These are phyloP conservation scores for Phytophthora ohioensis DNA, from an alignment of 352 stramenopile genomes.

Conservation along the genomic window DNA sequence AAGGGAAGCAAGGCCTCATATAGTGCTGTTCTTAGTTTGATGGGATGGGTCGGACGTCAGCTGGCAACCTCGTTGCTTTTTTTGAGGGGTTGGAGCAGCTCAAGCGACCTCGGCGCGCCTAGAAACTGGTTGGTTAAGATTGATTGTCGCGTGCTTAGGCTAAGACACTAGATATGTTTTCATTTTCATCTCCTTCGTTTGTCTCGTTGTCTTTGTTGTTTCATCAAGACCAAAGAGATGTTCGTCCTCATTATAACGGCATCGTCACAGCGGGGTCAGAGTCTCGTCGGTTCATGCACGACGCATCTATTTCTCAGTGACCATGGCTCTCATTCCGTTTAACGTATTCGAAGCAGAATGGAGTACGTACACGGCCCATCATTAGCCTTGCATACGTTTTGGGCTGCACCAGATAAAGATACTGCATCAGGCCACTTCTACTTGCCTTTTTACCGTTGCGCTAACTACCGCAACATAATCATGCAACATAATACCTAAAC, in stretches of 20 bases:
- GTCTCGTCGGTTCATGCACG: too few relatives aligned
- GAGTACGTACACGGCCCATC: too few relatives aligned
- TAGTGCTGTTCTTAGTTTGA: constrained; percentile 36
- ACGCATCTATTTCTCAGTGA: too few relatives aligned
- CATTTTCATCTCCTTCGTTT: constrained; percentile 19
- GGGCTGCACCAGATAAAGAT: not conserved
- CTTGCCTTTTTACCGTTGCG: constrained; percentile 15
- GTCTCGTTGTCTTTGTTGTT: not conserved
- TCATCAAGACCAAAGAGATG: too few relatives aligned
- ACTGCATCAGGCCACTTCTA: constrained; percentile 12
- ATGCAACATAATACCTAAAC: not conserved
- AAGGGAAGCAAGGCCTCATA: constrained; percentile 19
- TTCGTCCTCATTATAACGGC: too few relatives aligned
- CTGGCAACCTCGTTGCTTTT: constrained; percentile 22
- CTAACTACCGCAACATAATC: constrained; percentile 3
- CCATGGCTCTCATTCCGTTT: too few relatives aligned
- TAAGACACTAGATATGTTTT: constrained; percentile 55
- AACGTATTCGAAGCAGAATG: too few relatives aligned
- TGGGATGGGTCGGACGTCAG: constrained; percentile 19
- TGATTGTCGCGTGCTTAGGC: constrained; percentile 39
- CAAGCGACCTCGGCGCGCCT: constrained; percentile 22
- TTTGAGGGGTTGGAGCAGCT: constrained; percentile 21
- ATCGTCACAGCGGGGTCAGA: too few relatives aligned
- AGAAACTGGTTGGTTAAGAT: constrained; percentile 39
- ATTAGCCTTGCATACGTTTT: too few relatives aligned